Conservation (phyloP, 306 rosid genomes). For the Crotalaria pallida region DNA sequence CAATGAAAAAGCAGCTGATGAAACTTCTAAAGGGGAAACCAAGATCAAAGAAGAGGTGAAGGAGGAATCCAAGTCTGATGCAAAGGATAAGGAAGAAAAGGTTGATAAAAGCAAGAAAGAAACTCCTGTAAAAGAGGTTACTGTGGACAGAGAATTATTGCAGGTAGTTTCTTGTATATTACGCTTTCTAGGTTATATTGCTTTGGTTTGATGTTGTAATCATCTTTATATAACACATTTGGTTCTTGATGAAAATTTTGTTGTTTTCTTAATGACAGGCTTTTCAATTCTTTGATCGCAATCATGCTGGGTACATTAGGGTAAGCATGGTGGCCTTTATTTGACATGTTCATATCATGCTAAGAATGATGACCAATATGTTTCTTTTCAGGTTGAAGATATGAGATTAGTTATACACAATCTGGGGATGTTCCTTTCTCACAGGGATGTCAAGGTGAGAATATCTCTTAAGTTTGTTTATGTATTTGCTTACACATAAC, state of each 20-base stretch:
- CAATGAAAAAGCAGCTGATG: slow-evolving; percentile 38
- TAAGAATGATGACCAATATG: not conserved
- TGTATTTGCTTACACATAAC: not conserved
- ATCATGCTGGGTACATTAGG: slow-evolving; percentile 76
- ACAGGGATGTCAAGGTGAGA: slow-evolving; percentile 90
- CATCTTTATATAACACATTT: not conserved
- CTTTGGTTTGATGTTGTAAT: not conserved
- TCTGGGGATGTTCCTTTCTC: slow-evolving; percentile 84
- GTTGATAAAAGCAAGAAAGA: slow-evolving; percentile 46
- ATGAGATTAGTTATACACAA: slow-evolving; percentile 76
- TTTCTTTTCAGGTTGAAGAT: slow-evolving; percentile 80
- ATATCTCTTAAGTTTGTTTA: not conserved
- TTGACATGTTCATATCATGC: not conserved
- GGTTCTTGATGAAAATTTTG: not conserved
- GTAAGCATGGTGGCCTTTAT: slow-evolving; percentile 27
- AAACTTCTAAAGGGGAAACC: slow-evolving; percentile 32
- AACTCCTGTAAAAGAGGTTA: slow-evolving; percentile 42
- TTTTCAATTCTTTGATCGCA: slow-evolving; percentile 84
- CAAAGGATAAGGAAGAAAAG: slow-evolving; percentile 45
- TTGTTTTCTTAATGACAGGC: slow-evolving; percentile 55
- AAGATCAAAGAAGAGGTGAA: slow-evolving; percentile 38
- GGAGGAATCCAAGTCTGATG: slow-evolving; percentile 35
- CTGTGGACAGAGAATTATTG: slow-evolving; percentile 68
- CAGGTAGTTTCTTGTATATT: slow-evolving; percentile 45
- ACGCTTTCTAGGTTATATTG: not conserved